A percentile compares a stretch with the other conserved stretches of the same genome.
Conservation (phyloP, 331 rosid genomes). For the Arachis monticola region DNA sequence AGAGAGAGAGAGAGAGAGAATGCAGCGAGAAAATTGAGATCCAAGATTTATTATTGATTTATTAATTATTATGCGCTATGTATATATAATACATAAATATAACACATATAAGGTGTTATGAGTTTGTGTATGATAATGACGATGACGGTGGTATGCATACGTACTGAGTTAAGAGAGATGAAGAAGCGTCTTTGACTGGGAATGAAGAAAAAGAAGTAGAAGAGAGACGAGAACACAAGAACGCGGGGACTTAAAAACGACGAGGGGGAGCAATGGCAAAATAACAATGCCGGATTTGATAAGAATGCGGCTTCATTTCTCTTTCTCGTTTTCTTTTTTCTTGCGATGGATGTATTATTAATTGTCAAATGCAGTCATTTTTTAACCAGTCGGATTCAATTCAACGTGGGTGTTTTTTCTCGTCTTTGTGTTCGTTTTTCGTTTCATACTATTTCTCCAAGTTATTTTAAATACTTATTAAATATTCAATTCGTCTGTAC, state of each 20-base stretch:
- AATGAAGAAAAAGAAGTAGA: not conserved
- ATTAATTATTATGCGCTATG: not conserved
- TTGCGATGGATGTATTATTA: not conserved
- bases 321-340: not conserved
- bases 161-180: not conserved
- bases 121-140: not conserved
- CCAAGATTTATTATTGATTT: constrained; percentile 1
- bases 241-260: not conserved
- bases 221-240: not conserved
- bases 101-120: not conserved
- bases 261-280: not conserved
- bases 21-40: constrained; percentile 33
- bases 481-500: too few relatives aligned
- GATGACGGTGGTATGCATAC: not conserved
- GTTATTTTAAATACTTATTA: too few relatives aligned
- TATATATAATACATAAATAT: not conserved
- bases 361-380: not conserved
- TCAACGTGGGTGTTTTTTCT: not conserved
- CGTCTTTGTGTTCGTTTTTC: too few relatives aligned
- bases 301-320: not conserved
- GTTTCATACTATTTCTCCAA: too few relatives aligned
- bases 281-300: not conserved
- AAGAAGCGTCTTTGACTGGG: constrained; percentile 44
- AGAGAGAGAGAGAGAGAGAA: constrained; percentile 10
- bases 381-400: not conserved